Percentiles rank a stretch among this genome's conserved stretches.
phyloP scores from a whole-genome alignment of 2,329 filamentous ascomycete species.

The Phyllosticta citriasiana region DNA sequence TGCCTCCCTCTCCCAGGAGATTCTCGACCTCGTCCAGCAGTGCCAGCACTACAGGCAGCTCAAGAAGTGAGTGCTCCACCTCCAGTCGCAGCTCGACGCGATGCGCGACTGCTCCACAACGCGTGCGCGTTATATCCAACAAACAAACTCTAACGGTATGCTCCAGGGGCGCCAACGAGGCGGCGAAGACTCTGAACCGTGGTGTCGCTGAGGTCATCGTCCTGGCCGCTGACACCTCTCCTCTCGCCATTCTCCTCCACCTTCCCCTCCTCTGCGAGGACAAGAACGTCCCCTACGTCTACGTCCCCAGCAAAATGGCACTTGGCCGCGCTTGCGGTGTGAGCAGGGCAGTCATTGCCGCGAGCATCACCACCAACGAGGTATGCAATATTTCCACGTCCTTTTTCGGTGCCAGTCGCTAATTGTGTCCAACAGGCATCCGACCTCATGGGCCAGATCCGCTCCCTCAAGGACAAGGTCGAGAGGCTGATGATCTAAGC shows the following conservation, averaged over 20 bases:
- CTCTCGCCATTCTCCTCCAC: slow-evolving; percentile 63
- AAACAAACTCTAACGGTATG: slow-evolving; percentile 37
- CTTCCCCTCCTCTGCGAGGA: slow-evolving; percentile 81
- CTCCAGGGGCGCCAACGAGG: slow-evolving; percentile 78
- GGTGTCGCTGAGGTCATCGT: slow-evolving; percentile 85
- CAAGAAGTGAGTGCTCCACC: background rate
- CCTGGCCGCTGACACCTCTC: slow-evolving; percentile 78
- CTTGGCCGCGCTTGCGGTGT: slow-evolving; percentile 87
- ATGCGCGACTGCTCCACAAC: slow-evolving; percentile 42
- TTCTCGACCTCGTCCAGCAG: slow-evolving; percentile 27
- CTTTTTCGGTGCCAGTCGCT: background rate
- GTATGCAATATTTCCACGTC: slow-evolving; percentile 12
- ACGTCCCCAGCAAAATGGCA: slow-evolving; percentile 72
- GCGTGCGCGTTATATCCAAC: background rate
- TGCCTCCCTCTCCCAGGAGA: slow-evolving; percentile 39
- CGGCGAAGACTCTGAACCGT: slow-evolving; percentile 82
- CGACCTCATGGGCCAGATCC: slow-evolving; percentile 81
- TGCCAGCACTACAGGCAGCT: slow-evolving; percentile 19
- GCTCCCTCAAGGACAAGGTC: slow-evolving; percentile 84
- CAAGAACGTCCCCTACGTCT: slow-evolving; percentile 64
- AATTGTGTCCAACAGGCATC: slow-evolving; percentile 13
- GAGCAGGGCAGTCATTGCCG: slow-evolving; percentile 74
- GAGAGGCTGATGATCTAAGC: slow-evolving; percentile 81
- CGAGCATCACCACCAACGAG: slow-evolving; percentile 64
- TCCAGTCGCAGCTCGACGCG: slow-evolving; percentile 12